These are phyloP conservation scores for Lantana camara DNA, from an alignment of 257 asterid genomes.

Conservation along the genomic window DNA sequence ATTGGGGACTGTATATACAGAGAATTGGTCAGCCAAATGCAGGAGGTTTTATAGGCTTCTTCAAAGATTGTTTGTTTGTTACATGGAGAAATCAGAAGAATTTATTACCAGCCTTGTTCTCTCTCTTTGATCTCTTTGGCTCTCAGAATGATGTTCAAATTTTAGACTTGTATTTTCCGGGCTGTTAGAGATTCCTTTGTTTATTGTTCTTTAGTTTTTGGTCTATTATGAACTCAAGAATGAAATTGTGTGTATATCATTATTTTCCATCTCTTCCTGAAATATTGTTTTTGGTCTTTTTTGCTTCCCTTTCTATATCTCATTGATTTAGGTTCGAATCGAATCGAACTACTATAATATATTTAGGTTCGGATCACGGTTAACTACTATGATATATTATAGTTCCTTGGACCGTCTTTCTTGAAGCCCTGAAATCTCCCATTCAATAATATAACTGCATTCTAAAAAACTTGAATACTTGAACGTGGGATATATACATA, in stretches of 20 bases:
- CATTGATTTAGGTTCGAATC: too few relatives aligned
- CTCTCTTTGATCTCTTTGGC: slow-evolving; percentile 24
- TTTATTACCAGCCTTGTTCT: slow-evolving; percentile 28
- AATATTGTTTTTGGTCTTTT: background rate
- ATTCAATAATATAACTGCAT: too few relatives aligned
- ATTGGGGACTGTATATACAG: slow-evolving; percentile 59
- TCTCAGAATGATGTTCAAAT: slow-evolving; percentile 42
- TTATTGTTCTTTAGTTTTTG: slow-evolving; percentile 28
- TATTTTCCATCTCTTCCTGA: background rate
- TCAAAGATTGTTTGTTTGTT: slow-evolving; percentile 36
- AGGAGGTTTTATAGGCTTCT: too few relatives aligned
- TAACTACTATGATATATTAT: too few relatives aligned
- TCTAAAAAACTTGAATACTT: too few relatives aligned
- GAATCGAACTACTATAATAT: background rate
- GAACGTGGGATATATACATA: too few relatives aligned
- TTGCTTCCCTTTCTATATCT: too few relatives aligned
- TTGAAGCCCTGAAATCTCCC: too few relatives aligned
- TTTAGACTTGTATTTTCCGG: slow-evolving; percentile 39
- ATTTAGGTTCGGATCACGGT: too few relatives aligned
- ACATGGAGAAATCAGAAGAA: slow-evolving; percentile 23
- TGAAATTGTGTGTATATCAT: slow-evolving; percentile 23
- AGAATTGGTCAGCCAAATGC: slow-evolving; percentile 43
- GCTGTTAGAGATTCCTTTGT: slow-evolving; percentile 25
- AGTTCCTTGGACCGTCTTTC: too few relatives aligned
- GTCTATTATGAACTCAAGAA: slow-evolving; percentile 21